Evolutionary conservation across 345 rosid species (phyloP), one percentile per base, ranked within the genome.

Genomic region (Erysimum cheiranthoides): DNA sequence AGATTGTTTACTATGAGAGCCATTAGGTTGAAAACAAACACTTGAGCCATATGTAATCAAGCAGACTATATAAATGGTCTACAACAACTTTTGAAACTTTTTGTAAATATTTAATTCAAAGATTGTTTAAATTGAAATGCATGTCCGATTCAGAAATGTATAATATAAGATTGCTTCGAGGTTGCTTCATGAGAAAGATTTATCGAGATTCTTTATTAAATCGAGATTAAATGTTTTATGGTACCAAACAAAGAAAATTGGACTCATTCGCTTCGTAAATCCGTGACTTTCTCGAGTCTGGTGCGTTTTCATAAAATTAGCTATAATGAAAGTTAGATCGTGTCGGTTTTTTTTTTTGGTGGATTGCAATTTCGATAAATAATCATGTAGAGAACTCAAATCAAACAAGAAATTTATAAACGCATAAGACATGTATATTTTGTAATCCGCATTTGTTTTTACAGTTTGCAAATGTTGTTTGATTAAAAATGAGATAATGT

Each of bases 21-120:
- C 81, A 78, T 78, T 9, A 30, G 0, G 34, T 66, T 78, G 73
- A 21, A 66, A 42, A 59, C 6, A 66, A 40, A 21, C 17, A 21
- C 11, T 39, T 4, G 43, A 38, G 32, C 27, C 59, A 47, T 21
- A 32, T 31, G 47, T 62, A 18, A 49, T 34, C 9, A 69, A 31
- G 25, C 3, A 0, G 60, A 51, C 39, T 11, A 13, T 69, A 39
- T 59, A 66, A 46, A 67, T 67, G 43, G 30, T 56, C 32, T 21
- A 18, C 53, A 64, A 45, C 69, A 30, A 64, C 68, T 38, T 2
- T 45, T 11, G 21, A 32, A 63, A 63, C 14, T 30, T 30, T 31
- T 45, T 9, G 17, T 45, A 31, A 14, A 5, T 14, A 45, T 14
- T 45, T 45, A 5, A 45, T 45, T 6, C 6, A 32, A 32, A 32